Conservation (phyloP, 2,329 filamentous ascomycete species). For the Calonectria henricotiae region DNA sequence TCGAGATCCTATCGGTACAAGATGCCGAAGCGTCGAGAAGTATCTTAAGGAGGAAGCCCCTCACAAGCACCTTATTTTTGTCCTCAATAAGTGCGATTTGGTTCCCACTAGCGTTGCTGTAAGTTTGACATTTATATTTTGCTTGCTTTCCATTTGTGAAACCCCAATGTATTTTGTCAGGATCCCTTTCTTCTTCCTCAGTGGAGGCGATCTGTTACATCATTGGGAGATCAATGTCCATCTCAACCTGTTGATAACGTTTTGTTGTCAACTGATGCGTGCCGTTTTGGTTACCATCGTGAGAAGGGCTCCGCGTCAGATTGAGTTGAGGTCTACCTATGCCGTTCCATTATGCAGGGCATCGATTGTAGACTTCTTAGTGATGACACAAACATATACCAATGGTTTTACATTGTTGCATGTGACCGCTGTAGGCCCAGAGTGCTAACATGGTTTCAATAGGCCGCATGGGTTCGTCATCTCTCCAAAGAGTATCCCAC, state of each 20-base stretch:
- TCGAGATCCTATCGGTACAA: constrained; percentile 89
- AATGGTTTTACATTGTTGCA: constrained; percentile 10
- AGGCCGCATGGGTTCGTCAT: constrained; percentile 94
- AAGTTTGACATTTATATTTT: constrained; percentile 70
- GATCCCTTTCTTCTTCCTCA: constrained; percentile 80
- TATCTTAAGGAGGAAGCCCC: constrained; percentile 94
- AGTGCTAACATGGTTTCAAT: constrained; percentile 47
- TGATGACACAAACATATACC: constrained; percentile 88
- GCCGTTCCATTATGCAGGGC: constrained; percentile 62
- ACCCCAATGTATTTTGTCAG: constrained; percentile 85
- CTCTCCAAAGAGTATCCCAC: constrained; percentile 95
- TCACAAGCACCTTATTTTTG: constrained; percentile 86
- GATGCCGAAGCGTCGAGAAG: constrained; percentile 85
- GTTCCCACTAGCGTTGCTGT: constrained; percentile 95
- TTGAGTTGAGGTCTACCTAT: constrained; percentile 95
- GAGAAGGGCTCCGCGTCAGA: constrained; percentile 87
- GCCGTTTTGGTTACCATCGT: constrained; percentile 92
- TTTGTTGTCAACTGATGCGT: constrained; percentile 75
- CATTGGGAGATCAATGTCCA: constrained; percentile 92
- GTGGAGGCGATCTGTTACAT: constrained; percentile 98
- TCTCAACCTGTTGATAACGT: constrained; percentile 58
- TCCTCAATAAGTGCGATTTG: constrained; percentile 76
- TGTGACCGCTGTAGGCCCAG: constrained; percentile 39
- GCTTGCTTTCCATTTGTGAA: constrained; percentile 36
- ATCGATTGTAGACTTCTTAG: constrained; percentile 94